Conservation (phyloP, 2,329 filamentous ascomycete species). For the Microthyrium microscopicum region DNA sequence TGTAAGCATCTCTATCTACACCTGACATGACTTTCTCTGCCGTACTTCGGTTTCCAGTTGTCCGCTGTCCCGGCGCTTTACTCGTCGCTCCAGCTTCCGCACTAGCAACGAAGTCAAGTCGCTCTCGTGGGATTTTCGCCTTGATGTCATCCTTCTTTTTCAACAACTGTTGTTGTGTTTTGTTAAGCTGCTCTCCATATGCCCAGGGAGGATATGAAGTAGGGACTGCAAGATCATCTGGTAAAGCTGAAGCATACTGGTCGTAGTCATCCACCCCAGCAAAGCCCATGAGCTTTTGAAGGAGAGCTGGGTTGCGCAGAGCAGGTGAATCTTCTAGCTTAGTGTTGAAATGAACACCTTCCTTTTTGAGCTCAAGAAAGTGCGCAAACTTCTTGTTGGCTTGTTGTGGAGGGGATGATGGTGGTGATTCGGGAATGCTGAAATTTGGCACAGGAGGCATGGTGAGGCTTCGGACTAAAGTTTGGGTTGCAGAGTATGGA, state of each 20-base stretch:
- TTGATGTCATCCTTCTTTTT: conserved; percentile 14
- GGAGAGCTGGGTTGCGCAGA: conserved; percentile 54
- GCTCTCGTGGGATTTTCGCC: conserved; percentile 11
- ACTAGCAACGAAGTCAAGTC: conserved; percentile 17
- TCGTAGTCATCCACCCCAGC: conserved; percentile 39
- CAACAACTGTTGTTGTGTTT: conserved; percentile 22
- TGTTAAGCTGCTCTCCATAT: conserved; percentile 25
- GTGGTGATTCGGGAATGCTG: conserved; percentile 57
- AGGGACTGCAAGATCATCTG: conserved; percentile 22
- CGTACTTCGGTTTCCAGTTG: conserved; percentile 8
- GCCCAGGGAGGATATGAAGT: conserved; percentile 24
- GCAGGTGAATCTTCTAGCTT: conserved; percentile 50
- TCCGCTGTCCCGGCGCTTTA: conserved; percentile 9
- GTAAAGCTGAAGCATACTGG: conserved; percentile 48
- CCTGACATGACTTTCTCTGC: conserved; percentile 13
- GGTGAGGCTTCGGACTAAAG: conserved; percentile 53
- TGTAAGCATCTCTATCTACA: conserved; percentile 10
- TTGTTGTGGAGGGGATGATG: conserved; percentile 30
- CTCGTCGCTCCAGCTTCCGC: conserved; percentile 13
- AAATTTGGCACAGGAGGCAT: conserved; percentile 56
- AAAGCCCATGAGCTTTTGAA: conserved; percentile 57
- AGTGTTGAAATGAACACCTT: conserved; percentile 63
- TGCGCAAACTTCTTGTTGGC: conserved; percentile 52
- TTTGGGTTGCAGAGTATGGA: conserved; percentile 50
- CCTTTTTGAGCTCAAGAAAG: conserved; percentile 62